Evolutionary conservation across 179 eudicot species (phyloP), one percentile per base, ranked within the genome.

Genomic region (Camellia oleifera): DNA sequence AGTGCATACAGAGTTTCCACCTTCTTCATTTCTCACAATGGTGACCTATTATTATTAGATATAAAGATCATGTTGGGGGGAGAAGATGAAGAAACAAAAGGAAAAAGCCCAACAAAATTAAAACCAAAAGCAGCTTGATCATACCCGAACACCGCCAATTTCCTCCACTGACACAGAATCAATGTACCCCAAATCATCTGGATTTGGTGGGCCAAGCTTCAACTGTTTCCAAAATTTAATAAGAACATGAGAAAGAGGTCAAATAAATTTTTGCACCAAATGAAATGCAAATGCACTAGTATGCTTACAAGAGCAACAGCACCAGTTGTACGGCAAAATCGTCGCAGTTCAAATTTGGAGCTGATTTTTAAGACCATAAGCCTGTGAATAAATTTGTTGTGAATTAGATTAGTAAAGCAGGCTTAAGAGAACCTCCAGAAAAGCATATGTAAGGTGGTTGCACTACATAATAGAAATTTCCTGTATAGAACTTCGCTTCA

Each of bases 321-420:
- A 42, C 99, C 98, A 85, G 98, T 91, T 54, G 99, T 96, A 76
- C 98, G 99, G 84, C 98, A 96, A 86, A 96, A 94, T 75, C 99
- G 89, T 69, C 96, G 86, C 48, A 94, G 84, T 80, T 96, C 99
- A 89, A 92, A 96, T 85, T 95, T 96, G 8, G 99, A 96, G 85
- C 91, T 88, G 82, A 96, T 92, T 83, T 94, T 96, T 79, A 94
- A 80, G 75, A 96, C 99, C 99, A 96, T 94, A 60, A 94, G 90
- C 91, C 99, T 95, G 88, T 75, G 78, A 82, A 32, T 32, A 32
- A 32, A 32, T 32, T 32, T 32, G 40, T 32, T 32, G 40, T 32
- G 40, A 32, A 32, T 32, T 32, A 32, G 40, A 32, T 32, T 32
- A 32, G 40, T 32, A 32, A 32, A 32, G 40, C 40, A 32, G 40